phyloP scores from a whole-genome alignment of 768 basidiomycete species.

The Pulveroboletus sp. region DNA sequence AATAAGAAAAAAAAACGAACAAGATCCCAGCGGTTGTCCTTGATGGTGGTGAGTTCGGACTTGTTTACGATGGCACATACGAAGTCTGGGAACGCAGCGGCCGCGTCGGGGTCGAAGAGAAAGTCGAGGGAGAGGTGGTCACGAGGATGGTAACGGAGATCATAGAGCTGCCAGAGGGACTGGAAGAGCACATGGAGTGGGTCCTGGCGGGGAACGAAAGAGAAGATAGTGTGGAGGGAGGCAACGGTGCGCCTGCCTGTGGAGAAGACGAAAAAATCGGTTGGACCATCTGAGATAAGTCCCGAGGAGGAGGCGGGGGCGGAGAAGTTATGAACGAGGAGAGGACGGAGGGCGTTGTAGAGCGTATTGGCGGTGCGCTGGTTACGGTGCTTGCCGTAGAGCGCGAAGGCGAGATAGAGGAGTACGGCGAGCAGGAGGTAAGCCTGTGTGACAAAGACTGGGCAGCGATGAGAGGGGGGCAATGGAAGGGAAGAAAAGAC shows the following conservation, averaged over 20 bases:
- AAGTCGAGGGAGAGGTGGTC: constrained; percentile 80
- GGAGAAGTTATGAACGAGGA: constrained; percentile 73
- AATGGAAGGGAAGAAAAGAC: constrained; percentile 19
- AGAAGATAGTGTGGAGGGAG: constrained; percentile 75
- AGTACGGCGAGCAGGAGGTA: constrained; percentile 50
- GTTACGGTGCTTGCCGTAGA: constrained; percentile 60
- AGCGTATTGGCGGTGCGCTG: constrained; percentile 56
- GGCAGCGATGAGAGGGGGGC: background rate
- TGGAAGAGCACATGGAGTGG: constrained; percentile 63
- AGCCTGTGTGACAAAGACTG: constrained; percentile 65
- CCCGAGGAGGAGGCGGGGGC: constrained; percentile 49
- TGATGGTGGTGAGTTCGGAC: constrained; percentile 65
- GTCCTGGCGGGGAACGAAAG: constrained; percentile 82
- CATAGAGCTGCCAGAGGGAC: constrained; percentile 56
- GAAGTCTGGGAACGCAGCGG: constrained; percentile 51
- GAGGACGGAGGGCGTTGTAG: constrained; percentile 53
- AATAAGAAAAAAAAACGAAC: constrained; percentile 43
- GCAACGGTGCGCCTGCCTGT: constrained; percentile 76
- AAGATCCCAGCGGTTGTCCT: constrained; percentile 78
- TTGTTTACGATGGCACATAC: constrained; percentile 85
- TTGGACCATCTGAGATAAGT: constrained; percentile 61
- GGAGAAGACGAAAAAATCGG: constrained; percentile 82
- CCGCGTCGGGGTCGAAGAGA: constrained; percentile 45
- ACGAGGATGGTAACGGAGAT: constrained; percentile 64
- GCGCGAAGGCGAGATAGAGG: constrained; percentile 52